Evolutionary conservation across 2,329 filamentous ascomycete species (phyloP), one percentile per base, ranked within the genome.

Genomic region (Rugonectria rugulosa): DNA sequence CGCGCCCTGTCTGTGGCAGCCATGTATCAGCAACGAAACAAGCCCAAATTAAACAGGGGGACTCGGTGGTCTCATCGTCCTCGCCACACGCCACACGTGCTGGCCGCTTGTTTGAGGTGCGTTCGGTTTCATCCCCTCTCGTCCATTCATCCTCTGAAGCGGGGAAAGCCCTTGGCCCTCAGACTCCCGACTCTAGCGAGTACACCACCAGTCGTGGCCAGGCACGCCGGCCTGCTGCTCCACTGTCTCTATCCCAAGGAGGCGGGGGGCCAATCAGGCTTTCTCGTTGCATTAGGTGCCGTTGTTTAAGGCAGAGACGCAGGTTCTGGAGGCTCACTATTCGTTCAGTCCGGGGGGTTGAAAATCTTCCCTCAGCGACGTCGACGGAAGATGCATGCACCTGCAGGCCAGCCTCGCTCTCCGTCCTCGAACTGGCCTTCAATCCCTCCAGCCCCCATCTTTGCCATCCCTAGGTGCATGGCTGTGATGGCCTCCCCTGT

Each of bases 381-480:
- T 44, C 38, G n/a, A n/a, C n/a, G n/a, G n/a, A n/a, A n/a, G n/a
- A n/a, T n/a, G n/a, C n/a, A n/a, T n/a, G n/a, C n/a, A n/a, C 51
- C 45, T 58, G 32, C 41, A 19, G 27, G 15, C 52, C 65, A 29
- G 46, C 40, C 31, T n/a, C 36, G 20, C 7, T 21, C 2, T 21
- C 11, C 23, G 12, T 38, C 36, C 20, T 38, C 36, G 10, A 20
- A 23, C 23, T 40, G 19, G 14, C 32, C 53, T 47, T 37, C 43
- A 41, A 40, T 57, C 36, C 26, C 43, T 55, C 49, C 48, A 54
- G 50, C 42, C 40, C 54, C 47, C 38, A 46, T 43, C 51, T 48
- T 29, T 21, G 38, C 19, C 49, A 38, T 49, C 48, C 21, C 38
- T n/a, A n/a, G n/a, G n/a, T n/a, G n/a, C n/a, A n/a, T n/a, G n/a